Evolutionary conservation across 805 yeast species (phyloP).

Genomic region (Nematodospora valgi): DNA sequence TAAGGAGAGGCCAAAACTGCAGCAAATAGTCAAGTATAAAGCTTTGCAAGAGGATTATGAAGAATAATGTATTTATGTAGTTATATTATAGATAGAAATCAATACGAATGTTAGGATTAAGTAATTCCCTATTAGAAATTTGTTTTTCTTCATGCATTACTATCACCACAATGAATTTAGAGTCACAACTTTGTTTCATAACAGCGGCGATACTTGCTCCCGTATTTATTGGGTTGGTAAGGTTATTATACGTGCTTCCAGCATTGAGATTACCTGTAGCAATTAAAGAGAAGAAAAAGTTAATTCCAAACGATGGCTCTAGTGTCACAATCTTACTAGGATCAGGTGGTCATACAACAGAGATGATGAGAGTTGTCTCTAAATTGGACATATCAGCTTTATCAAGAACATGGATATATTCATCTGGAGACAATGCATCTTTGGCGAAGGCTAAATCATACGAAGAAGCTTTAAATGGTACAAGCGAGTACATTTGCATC

Average conservation of each 20-base stretch:
- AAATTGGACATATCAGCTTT: slow-evolving; percentile 29
- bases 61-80: not conserved
- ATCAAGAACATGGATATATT: slow-evolving; percentile 38
- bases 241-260: slow-evolving; percentile 25
- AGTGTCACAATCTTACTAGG: slow-evolving; percentile 46
- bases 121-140: too few species aligned
- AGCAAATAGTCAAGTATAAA: slow-evolving; percentile 8
- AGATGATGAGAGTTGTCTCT: slow-evolving; percentile 71
- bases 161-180: slow-evolving; percentile 7
- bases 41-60: slow-evolving; percentile 14
- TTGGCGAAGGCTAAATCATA: slow-evolving; percentile 34
- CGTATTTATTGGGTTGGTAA: slow-evolving; percentile 13
- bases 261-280: slow-evolving; percentile 10
- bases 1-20: slow-evolving; percentile 2
- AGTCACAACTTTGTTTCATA: slow-evolving; percentile 10
- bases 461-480: slow-evolving; percentile 24
- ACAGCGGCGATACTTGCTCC: slow-evolving; percentile 11
- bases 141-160: too few species aligned
- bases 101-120: too few species aligned
- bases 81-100: too few species aligned
- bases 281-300: not conserved
- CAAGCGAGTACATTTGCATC: slow-evolving; percentile 28
- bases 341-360: slow-evolving; percentile 97
- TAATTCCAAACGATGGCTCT: slow-evolving; percentile 13
- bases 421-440: slow-evolving; percentile 53